Conservation (phyloP, 2,329 filamentous ascomycete genomes). For the Tolypocladium guangdongense region DNA sequence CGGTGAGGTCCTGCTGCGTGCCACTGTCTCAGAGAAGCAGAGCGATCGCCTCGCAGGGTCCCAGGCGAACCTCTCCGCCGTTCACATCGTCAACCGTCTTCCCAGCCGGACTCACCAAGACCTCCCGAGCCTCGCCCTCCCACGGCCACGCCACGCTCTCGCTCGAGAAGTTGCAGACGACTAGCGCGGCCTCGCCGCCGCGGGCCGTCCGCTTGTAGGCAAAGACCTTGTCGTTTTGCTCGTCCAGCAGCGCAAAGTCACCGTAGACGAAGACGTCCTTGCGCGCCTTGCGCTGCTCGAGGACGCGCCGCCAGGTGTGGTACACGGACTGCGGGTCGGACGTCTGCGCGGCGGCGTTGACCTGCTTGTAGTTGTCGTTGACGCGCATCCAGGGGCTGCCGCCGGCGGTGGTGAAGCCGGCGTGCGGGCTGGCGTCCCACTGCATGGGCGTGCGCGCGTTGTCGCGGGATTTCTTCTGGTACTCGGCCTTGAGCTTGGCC, state of each 20-base stretch:
- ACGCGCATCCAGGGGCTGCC: constrained; percentile 59
- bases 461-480: constrained; percentile 52
- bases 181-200: constrained; percentile 20
- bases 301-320: constrained; percentile 48
- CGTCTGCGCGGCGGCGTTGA: constrained; percentile 51
- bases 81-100: constrained; percentile 17
- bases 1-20: too few species aligned
- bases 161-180: constrained; percentile 27
- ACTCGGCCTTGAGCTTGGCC: constrained; percentile 26
- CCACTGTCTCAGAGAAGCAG: constrained; percentile 16
- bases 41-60: constrained; percentile 25
- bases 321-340: constrained; percentile 40
- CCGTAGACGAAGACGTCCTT: constrained; percentile 58
- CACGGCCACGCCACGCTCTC: constrained; percentile 20
- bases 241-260: constrained; percentile 30
- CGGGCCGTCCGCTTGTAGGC: constrained; percentile 24
- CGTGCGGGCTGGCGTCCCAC: constrained; percentile 50
- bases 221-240: constrained; percentile 23
- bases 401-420: constrained; percentile 49
- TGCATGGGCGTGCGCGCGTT: constrained; percentile 64
- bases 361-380: constrained; percentile 48
- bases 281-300: constrained; percentile 49
- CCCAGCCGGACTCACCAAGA: constrained; percentile 22
- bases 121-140: constrained; percentile 16
- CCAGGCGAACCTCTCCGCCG: constrained; percentile 17